These are phyloP conservation scores for Geotrichum phurueaensis DNA, from an alignment of 1,139 yeast genomes.

Conservation along the genomic window DNA sequence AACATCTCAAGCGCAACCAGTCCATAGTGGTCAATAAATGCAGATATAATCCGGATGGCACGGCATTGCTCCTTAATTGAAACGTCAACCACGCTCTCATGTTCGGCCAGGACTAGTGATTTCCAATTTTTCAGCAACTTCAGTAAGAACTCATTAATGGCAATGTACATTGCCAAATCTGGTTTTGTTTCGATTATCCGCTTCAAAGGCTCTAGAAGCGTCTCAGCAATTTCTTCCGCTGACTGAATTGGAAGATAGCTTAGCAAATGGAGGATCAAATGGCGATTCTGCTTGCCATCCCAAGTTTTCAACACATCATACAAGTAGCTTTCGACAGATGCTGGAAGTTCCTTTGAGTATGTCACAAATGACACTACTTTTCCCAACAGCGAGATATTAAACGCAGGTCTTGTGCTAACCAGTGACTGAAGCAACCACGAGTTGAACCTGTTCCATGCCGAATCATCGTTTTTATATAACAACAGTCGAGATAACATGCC, in stretches of 20 bases:
- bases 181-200: not conserved
- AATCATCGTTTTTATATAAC: conserved; percentile 22
- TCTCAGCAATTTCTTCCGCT: conserved; percentile 9
- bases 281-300: conserved; percentile 17
- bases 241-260: conserved; percentile 20
- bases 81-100: conserved; percentile 15
- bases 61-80: conserved; percentile 14
- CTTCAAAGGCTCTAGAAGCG: conserved; percentile 22
- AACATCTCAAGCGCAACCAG: conserved; percentile 19
- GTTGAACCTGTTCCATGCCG: conserved; percentile 27
- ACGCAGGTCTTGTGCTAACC: not conserved
- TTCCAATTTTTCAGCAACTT: conserved; percentile 10
- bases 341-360: conserved; percentile 24
- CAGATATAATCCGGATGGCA: conserved; percentile 17
- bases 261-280: conserved; percentile 20
- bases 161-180: not conserved
- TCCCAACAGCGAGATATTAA: conserved; percentile 16
- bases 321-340: conserved; percentile 24
- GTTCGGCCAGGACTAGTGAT: conserved; percentile 3
- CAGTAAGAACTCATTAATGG: conserved; percentile 11
- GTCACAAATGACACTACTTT: conserved; percentile 20
- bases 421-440: conserved; percentile 25
- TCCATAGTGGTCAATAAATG: conserved; percentile 23
- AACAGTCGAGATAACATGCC: conserved; percentile 25
- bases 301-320: conserved; percentile 20